Conservation (phyloP, 192 early-diverging fungal species). For the Mortierella alpina region DNA sequence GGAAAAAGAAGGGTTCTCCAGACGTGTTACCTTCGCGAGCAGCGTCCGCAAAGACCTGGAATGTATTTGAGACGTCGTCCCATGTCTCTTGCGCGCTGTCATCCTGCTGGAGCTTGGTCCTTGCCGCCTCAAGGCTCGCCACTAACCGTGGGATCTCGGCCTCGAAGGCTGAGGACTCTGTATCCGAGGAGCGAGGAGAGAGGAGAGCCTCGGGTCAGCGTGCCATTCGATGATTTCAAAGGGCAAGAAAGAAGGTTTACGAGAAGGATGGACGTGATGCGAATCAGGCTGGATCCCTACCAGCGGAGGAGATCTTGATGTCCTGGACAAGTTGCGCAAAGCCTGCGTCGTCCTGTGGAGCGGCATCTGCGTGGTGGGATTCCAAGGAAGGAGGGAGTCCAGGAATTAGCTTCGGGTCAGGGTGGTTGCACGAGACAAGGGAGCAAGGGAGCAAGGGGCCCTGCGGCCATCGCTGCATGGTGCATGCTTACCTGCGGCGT, state of each 20-base stretch:
- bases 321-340: conserved; percentile 33
- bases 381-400: too few species aligned
- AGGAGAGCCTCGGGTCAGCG: not conserved
- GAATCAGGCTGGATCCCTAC: not conserved
- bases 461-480: not conserved
- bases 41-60: conserved; percentile 50
- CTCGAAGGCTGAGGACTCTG: conserved; percentile 11
- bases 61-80: conserved; percentile 37
- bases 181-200: not conserved
- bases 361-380: conserved; percentile 3
- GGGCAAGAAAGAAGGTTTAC: not conserved
- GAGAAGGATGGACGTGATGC: not conserved
- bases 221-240: too few species aligned
- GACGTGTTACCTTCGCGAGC: conserved; percentile 45
- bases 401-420: not conserved
- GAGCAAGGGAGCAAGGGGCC: not conserved
- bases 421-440: not conserved
- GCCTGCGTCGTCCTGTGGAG: conserved; percentile 27
- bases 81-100: conserved; percentile 25
- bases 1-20: not conserved
- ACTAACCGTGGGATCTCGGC: conserved; percentile 16
- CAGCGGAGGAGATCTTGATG: conserved; percentile 15
- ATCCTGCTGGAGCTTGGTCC: conserved; percentile 13
- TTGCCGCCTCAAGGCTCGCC: conserved; percentile 23
- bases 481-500: not conserved